Percentiles rank a stretch among this genome's conserved stretches.
Conservation (phyloP, 495 filamentous ascomycete species). For the Neurospora intermedia region DNA sequence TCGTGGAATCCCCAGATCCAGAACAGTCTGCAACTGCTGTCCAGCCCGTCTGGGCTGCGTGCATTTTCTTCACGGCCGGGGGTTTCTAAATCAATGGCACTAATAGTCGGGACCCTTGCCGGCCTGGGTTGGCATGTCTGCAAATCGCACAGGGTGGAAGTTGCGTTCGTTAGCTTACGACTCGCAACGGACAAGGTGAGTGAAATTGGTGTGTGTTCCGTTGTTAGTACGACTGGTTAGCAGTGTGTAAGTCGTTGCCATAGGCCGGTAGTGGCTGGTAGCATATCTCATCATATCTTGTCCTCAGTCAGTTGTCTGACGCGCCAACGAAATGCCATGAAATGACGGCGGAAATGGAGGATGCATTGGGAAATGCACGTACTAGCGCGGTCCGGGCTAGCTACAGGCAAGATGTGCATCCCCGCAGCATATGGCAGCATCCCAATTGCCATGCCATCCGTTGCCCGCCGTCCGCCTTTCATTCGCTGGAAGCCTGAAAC, state of each 20-base stretch:
- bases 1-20: conserved; percentile 9
- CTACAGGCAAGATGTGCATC: neutral
- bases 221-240: neutral
- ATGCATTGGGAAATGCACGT: neutral
- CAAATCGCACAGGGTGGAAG: neutral
- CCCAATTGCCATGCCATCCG: neutral
- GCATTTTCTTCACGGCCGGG: neutral
- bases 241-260: neutral
- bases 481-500: neutral
- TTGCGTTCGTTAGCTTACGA: neutral
- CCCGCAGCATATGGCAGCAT: neutral
- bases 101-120: neutral
- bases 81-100: neutral
- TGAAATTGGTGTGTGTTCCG: neutral
- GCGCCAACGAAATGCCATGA: neutral
- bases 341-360: neutral
- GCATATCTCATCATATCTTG: neutral
- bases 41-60: neutral
- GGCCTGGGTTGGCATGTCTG: neutral
- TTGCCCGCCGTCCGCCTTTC: neutral
- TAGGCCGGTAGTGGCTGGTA: neutral
- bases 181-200: neutral
- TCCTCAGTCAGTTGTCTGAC: neutral
- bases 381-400: neutral
- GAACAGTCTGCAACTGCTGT: neutral